Evolutionary conservation across 1,284 basidiomycete genomes (phyloP).

Genomic region (Malassezia psittaci): DNA sequence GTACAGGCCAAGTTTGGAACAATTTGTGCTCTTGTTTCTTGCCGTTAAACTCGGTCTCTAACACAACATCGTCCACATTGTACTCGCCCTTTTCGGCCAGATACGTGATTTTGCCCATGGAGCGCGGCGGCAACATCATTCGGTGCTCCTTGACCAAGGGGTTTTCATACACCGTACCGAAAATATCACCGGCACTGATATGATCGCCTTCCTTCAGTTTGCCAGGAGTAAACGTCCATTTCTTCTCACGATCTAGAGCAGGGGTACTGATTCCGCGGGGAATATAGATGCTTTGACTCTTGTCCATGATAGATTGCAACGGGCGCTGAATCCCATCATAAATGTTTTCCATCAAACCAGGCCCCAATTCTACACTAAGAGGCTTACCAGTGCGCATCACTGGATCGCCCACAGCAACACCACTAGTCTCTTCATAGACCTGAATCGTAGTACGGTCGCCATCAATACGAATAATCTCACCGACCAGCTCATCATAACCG

Average conservation of each 20-base stretch:
- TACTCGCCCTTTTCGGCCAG: constrained; percentile 93
- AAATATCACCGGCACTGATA: constrained; percentile 91
- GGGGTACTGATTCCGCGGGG: constrained; percentile 87
- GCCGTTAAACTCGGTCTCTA: constrained; percentile 96
- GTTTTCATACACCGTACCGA: constrained; percentile 91
- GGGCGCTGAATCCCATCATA: constrained; percentile 57
- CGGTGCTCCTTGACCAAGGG: constrained; percentile 92
- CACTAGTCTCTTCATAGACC: constrained; percentile 79
- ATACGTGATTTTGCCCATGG: constrained; percentile 84
- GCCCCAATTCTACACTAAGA: constrained; percentile 90
- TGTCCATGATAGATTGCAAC: constrained; percentile 79
- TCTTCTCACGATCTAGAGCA: constrained; percentile 72
- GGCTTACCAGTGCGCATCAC: constrained; percentile 95
- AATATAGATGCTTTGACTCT: constrained; percentile 96
- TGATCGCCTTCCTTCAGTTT: constrained; percentile 72
- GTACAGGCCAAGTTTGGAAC: constrained; percentile 98
- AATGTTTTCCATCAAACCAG: constrained; percentile 95
- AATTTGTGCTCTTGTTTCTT: constrained; percentile 85
- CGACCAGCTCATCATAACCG: constrained; percentile 46
- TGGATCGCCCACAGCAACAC: constrained; percentile 87
- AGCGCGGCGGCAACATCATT: constrained; percentile 86
- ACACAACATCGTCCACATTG: constrained; percentile 78
- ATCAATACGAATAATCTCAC: constrained; percentile 47
- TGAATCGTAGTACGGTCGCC: constrained; percentile 70
- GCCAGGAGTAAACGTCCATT: constrained; percentile 94